These are phyloP conservation scores for Penicillium roqueforti DNA, from an alignment of 495 filamentous ascomycete genomes.

Conservation along the genomic window DNA sequence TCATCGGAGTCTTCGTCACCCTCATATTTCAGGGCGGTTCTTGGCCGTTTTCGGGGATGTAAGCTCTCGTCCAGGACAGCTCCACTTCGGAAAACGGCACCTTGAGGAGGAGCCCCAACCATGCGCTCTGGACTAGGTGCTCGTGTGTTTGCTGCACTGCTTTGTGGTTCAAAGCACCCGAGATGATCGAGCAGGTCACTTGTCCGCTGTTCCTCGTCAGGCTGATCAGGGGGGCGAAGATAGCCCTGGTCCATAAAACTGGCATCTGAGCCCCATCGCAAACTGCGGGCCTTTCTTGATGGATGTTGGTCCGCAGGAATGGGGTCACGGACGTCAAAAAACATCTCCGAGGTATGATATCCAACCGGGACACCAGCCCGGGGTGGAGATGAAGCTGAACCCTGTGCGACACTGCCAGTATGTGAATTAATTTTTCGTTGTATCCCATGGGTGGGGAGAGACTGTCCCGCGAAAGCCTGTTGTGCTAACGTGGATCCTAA, in stretches of 20 bases:
- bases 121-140: slow-evolving; percentile 52
- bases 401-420: slow-evolving; percentile 17
- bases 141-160: slow-evolving; percentile 53
- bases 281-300: slow-evolving; percentile 33
- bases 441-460: slow-evolving; percentile 25
- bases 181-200: slow-evolving; percentile 51
- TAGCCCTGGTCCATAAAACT: slow-evolving; percentile 58
- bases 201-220: slow-evolving; percentile 52
- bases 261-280: slow-evolving; percentile 65
- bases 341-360: slow-evolving; percentile 44
- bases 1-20: slow-evolving; percentile 38
- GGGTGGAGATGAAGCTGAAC: slow-evolving; percentile 16
- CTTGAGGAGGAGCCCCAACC: slow-evolving; percentile 13
- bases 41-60: slow-evolving; percentile 36
- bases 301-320: slow-evolving; percentile 40
- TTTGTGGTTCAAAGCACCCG: slow-evolving; percentile 50
- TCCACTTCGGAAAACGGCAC: background rate
- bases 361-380: slow-evolving; percentile 27
- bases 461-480: slow-evolving; percentile 28
- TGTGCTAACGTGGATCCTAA: slow-evolving; percentile 28
- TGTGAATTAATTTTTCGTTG: slow-evolving; percentile 17
- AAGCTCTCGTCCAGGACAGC: slow-evolving; percentile 22
- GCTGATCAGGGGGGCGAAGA: slow-evolving; percentile 48
- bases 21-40: slow-evolving; percentile 32
- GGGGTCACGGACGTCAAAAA: slow-evolving; percentile 42